Evolutionary conservation across 441 rosid genomes (phyloP).

Genomic region (Breynia disticha): DNA sequence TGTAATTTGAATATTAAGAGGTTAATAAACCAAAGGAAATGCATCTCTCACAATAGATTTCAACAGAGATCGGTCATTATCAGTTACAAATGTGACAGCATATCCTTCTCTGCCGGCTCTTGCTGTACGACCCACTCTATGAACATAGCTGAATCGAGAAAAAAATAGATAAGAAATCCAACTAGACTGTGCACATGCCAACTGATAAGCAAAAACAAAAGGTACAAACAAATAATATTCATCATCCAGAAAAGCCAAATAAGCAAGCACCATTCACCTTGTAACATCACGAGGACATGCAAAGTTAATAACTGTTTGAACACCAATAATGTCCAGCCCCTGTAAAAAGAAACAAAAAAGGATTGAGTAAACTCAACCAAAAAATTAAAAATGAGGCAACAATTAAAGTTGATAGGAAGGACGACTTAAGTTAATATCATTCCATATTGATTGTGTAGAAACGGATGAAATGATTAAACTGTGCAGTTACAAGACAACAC

Average conservation of each 20-base stretch:
- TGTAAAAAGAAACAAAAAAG: conserved; percentile 16
- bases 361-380: background rate
- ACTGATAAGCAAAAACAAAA: background rate
- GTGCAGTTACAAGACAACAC: background rate
- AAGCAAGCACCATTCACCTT: conserved; percentile 32
- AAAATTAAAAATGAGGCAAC: conserved; percentile 10
- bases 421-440: no score
- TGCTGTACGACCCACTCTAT: conserved; percentile 95
- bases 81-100: conserved; percentile 94
- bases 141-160: conserved; percentile 58
- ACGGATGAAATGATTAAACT: no score
- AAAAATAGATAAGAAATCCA: background rate
- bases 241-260: conserved; percentile 8
- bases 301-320: conserved; percentile 87
- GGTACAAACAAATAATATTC: background rate
- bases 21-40: conserved; percentile 9
- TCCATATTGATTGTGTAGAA: no score
- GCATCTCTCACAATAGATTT: conserved; percentile 76
- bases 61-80: conserved; percentile 81
- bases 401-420: background rate
- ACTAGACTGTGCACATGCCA: no score
- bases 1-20: background rate
- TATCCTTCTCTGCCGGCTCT: conserved; percentile 98
- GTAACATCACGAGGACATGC: conserved; percentile 97
- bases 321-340: conserved; percentile 99